Percentiles rank a stretch among this genome's conserved stretches.
phyloP scores from a whole-genome alignment of 192 early-diverging fungal species.

The Pilaira anomala region DNA sequence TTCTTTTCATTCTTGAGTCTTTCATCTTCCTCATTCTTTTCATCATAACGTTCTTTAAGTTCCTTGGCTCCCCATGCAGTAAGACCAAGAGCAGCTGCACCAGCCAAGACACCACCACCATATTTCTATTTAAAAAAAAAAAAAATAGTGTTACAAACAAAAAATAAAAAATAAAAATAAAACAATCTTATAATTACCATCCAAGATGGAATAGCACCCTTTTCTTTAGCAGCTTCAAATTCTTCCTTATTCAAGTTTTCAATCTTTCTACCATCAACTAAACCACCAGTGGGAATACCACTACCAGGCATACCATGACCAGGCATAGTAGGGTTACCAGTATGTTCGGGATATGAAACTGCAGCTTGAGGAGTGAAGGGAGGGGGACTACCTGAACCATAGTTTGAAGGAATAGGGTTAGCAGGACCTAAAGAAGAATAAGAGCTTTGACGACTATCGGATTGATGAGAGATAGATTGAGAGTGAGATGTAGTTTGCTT shows the following conservation, averaged over 20 bases:
- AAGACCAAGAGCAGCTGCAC: slow-evolving; percentile 37
- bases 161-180: neutral
- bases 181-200: slow-evolving; percentile 25
- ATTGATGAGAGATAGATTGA: neutral
- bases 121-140: slow-evolving; percentile 29
- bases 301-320: slow-evolving; percentile 2
- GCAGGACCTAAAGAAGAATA: slow-evolving; percentile 27
- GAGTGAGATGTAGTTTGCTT: slow-evolving; percentile 4
- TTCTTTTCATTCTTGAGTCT: neutral
- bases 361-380: slow-evolving; percentile 31
- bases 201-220: slow-evolving; percentile 28
- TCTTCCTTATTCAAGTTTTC: neutral
- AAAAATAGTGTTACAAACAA: neutral
- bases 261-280: neutral
- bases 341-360: neutral
- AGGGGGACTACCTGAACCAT: slow-evolving; percentile 33
- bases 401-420: slow-evolving; percentile 26
- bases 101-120: slow-evolving; percentile 35
- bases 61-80: slow-evolving; percentile 32
- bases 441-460: slow-evolving; percentile 13
- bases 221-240: slow-evolving; percentile 5
- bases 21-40: slow-evolving; percentile 21
- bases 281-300: neutral
- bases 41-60: slow-evolving; percentile 30
- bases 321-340: neutral